Evolutionary conservation across 129 eudicot genomes (phyloP).

Genomic region (Centaurea solstitialis): DNA sequence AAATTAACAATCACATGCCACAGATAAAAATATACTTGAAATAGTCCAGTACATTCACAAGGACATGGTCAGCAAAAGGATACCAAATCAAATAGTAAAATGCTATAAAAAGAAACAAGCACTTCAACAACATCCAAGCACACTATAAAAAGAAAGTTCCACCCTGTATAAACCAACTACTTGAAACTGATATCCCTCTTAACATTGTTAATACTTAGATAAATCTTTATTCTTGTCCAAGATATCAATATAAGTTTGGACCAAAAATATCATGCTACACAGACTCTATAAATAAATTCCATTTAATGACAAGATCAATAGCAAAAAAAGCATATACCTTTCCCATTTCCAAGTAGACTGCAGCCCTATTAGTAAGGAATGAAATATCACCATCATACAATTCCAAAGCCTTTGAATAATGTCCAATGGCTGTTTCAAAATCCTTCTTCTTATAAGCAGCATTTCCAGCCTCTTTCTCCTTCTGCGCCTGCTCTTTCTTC

Average conservation of each 20-base stretch:
- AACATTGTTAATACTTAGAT: not conserved
- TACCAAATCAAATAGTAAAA: not conserved
- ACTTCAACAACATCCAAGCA: too few relatives aligned
- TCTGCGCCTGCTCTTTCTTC: constrained; percentile 64
- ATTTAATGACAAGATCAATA: not conserved
- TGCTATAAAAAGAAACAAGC: too few relatives aligned
- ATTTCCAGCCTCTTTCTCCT: constrained; percentile 91
- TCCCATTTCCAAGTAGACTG: constrained; percentile 96
- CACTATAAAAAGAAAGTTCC: too few relatives aligned
- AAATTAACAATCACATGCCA: too few relatives aligned
- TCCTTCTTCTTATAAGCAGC: constrained; percentile 95
- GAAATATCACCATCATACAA: constrained; percentile 85
- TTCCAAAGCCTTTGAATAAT: constrained; percentile 66
- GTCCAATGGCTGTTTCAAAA: constrained; percentile 73
- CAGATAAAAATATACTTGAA: too few relatives aligned
- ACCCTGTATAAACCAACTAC: too few relatives aligned
- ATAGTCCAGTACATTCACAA: not conserved
- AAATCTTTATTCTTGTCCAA: not conserved
- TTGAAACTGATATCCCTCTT: not conserved
- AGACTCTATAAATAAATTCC: not conserved
- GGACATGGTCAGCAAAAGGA: not conserved
- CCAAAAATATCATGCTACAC: not conserved
- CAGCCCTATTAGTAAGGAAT: constrained; percentile 88
- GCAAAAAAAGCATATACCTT: constrained; percentile 52
- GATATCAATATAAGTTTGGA: not conserved